Percentiles rank a stretch among this genome's conserved stretches.
Evolutionary conservation across 2,329 filamentous ascomycete genomes (phyloP).

Genomic region (Dothistroma pini): DNA sequence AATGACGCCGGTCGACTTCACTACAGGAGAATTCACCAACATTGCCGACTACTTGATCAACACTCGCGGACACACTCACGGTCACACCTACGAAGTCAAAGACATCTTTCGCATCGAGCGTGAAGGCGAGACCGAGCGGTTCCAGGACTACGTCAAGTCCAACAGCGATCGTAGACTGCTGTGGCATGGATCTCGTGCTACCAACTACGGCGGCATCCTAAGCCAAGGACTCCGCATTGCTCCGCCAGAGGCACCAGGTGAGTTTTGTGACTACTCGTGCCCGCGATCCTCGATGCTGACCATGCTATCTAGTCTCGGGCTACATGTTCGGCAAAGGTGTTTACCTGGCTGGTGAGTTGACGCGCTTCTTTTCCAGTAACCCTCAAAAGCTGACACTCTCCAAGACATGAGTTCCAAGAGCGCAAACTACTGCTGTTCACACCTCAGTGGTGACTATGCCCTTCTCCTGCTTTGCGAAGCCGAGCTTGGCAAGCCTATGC

Average conservation of each 20-base stretch:
- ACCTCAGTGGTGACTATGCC: slow-evolving; percentile 54
- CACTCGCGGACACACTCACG: slow-evolving; percentile 66
- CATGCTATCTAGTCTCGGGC: slow-evolving; percentile 8
- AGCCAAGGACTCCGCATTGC: slow-evolving; percentile 87
- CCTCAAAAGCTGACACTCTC: neutral
- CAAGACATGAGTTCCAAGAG: slow-evolving; percentile 73
- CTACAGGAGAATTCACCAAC: slow-evolving; percentile 60
- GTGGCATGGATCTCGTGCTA: slow-evolving; percentile 82
- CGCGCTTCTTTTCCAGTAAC: slow-evolving; percentile 38
- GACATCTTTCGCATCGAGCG: slow-evolving; percentile 83
- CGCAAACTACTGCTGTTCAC: slow-evolving; percentile 65
- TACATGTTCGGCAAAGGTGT: slow-evolving; percentile 85
- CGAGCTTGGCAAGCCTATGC: slow-evolving; percentile 72
- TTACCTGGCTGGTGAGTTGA: slow-evolving; percentile 70
- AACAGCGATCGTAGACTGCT: slow-evolving; percentile 69
- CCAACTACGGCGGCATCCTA: slow-evolving; percentile 84
- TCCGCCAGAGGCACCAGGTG: slow-evolving; percentile 72
- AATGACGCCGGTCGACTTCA: slow-evolving; percentile 64
- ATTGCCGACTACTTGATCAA: slow-evolving; percentile 64
- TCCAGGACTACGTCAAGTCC: slow-evolving; percentile 54
- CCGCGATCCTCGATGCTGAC: neutral
- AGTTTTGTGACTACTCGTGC: slow-evolving; percentile 56
- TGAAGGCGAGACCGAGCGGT: slow-evolving; percentile 66
- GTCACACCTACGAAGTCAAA: slow-evolving; percentile 57
- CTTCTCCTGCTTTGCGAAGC: slow-evolving; percentile 81